Conservation (phyloP, 108 stramenopile genomes). For the Discostella stelligeroides region DNA sequence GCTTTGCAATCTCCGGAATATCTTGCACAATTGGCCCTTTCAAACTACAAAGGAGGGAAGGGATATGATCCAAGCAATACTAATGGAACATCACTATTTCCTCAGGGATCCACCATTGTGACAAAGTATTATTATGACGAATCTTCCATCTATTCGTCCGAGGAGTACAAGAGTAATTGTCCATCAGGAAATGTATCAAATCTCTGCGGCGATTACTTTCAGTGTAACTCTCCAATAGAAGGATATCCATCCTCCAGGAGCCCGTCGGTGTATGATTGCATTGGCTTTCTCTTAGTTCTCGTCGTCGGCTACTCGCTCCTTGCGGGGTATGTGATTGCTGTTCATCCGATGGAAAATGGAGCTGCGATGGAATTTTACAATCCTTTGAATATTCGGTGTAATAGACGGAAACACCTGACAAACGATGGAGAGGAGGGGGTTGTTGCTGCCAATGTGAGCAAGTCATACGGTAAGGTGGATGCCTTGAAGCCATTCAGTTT, state of each 20-base stretch:
- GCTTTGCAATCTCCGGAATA: slow-evolving; percentile 47
- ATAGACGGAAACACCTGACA: neutral
- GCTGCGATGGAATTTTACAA: slow-evolving; percentile 51
- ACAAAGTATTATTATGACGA: slow-evolving; percentile 6
- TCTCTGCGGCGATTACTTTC: slow-evolving; percentile 11
- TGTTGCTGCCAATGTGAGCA: slow-evolving; percentile 35
- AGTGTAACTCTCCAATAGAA: slow-evolving; percentile 16
- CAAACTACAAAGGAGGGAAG: slow-evolving; percentile 24
- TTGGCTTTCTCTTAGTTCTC: slow-evolving; percentile 48
- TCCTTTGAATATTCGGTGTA: slow-evolving; percentile 13
- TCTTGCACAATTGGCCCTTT: slow-evolving; percentile 37
- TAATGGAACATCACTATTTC: slow-evolving; percentile 37
- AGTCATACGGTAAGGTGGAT: slow-evolving; percentile 54
- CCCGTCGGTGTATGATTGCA: slow-evolving; percentile 43
- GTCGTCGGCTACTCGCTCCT: slow-evolving; percentile 48
- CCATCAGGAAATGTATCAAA: slow-evolving; percentile 20
- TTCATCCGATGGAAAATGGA: slow-evolving; percentile 58
- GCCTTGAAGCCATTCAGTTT: slow-evolving; percentile 58
- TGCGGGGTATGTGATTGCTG: slow-evolving; percentile 51
- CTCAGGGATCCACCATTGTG: slow-evolving; percentile 29
- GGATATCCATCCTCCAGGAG: slow-evolving; percentile 33
- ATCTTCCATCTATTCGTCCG: neutral
- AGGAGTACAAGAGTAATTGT: slow-evolving; percentile 17
- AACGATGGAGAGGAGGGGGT: slow-evolving; percentile 32
- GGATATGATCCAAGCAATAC: slow-evolving; percentile 25